Base-by-base conservation (phyloP, 495 filamentous ascomycete species). In the Aspergillus biplanus region DNA sequence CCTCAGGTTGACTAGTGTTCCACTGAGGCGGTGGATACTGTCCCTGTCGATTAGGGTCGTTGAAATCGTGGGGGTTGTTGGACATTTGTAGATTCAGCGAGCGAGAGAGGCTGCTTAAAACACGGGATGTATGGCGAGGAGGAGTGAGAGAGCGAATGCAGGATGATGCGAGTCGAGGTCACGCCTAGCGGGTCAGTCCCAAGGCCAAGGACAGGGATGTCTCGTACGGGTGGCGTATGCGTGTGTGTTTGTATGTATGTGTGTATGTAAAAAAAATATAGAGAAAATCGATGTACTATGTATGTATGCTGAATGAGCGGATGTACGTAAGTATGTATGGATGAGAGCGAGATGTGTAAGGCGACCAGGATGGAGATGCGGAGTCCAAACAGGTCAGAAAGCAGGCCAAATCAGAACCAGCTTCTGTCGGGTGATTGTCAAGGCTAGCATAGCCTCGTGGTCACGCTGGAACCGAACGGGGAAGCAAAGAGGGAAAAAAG, bases 1-100 rank as follows among this genome's bases (percentile, higher is more conserved):
- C 80, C 64, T 79, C 78, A 58, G 73, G 67, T 71, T 77, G 78
- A 71, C 69, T 74, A 67, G 68, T 68, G 64, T 78, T 76, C 80
- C 80, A 82, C 69, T 75, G 77, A 34, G 74, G 73, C 56, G 75
- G 80, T 67, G 78, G 79, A 78, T 80, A 80, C 70, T 77, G 77
- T 67, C 75, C 74, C 66, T 72, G 74, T 63, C 74, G 75, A 71
- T 74, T 76, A 61, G 76, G 75, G 70, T 79, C 78, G 68, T 57
- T 65, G 69, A 63, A 69, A 64, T 79, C 73, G 73, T 72, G 71
- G 70, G 75, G 75, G 65, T 77, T 70, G 75, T 69, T 75, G 73
- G 81, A 84, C 81, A 84, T 84, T 82, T 74, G 71, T 64, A 70
- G 68, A 57, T 27, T 44, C 35, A 63, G 61, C 49, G 67, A 58